Percentiles rank a stretch among this genome's conserved stretches.
These are phyloP conservation scores for Plasmodium berghei DNA, from an alignment of 169 alveolate species.

Conservation along the genomic window DNA sequence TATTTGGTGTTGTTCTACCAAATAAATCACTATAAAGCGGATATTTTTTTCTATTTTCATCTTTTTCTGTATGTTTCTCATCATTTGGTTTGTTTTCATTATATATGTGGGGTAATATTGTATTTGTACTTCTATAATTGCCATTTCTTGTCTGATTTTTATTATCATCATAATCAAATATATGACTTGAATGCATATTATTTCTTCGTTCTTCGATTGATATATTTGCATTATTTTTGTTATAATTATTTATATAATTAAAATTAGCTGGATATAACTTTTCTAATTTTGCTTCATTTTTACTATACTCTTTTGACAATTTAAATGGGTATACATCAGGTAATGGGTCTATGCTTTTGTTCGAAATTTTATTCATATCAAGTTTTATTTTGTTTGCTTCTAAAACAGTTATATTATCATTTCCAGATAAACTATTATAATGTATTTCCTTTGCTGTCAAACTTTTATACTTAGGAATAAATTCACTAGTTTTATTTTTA, in stretches of 20 bases:
- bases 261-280: slow-evolving; percentile 71
- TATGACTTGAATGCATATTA: slow-evolving; percentile 74
- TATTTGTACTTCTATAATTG: background rate
- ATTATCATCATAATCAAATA: slow-evolving; percentile 49
- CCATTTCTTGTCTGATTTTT: background rate
- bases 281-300: slow-evolving; percentile 12
- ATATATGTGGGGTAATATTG: background rate
- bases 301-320: slow-evolving; percentile 32
- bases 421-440: slow-evolving; percentile 55
- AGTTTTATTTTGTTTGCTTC: slow-evolving; percentile 68
- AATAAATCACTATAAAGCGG: slow-evolving; percentile 73
- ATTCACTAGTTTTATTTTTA: slow-evolving; percentile 26
- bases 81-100: background rate
- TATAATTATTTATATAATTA: slow-evolving; percentile 70
- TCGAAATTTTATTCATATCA: slow-evolving; percentile 38
- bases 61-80: slow-evolving; percentile 16
- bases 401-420: slow-evolving; percentile 72
- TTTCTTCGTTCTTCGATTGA: slow-evolving; percentile 54
- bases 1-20: slow-evolving; percentile 75
- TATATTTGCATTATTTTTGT: slow-evolving; percentile 51
- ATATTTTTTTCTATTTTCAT: slow-evolving; percentile 56
- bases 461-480: slow-evolving; percentile 67
- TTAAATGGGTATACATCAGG: slow-evolving; percentile 76
- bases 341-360: slow-evolving; percentile 21
- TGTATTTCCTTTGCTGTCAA: slow-evolving; percentile 55